phyloP scores from a whole-genome alignment of 208 protist genomes.

The Herpetomonas samuelpessoai region DNA sequence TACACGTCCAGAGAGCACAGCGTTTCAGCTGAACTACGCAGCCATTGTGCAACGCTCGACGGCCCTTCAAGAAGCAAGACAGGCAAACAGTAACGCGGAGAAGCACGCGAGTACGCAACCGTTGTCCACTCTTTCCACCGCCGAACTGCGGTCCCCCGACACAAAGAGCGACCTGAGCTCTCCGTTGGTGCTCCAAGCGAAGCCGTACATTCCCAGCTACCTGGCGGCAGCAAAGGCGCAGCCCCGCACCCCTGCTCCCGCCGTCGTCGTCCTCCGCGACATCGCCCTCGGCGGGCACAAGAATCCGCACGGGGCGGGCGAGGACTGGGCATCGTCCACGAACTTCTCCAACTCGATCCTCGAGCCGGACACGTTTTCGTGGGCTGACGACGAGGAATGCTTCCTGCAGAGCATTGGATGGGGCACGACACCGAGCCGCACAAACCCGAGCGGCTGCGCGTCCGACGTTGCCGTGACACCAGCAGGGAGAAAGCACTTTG shows the following conservation, averaged over 20 bases:
- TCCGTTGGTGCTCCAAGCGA: background rate
- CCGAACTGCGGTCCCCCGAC: no score
- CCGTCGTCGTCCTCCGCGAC: no score
- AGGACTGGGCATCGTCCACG: conserved; percentile 8
- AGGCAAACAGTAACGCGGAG: no score
- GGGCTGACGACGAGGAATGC: conserved; percentile 50
- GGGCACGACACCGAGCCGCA: conserved; percentile 3
- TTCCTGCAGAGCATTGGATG: conserved; percentile 38
- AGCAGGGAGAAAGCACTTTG: no score
- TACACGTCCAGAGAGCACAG: background rate
- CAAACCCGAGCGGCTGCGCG: background rate
- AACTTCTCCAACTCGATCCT: conserved; percentile 34
- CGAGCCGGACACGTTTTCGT: conserved; percentile 34
- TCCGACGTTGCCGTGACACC: no score
- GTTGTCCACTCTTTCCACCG: no score
- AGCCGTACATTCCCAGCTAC: conserved; percentile 25
- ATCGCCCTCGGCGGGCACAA: no score
- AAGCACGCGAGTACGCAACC: no score
- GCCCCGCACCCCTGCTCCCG: conserved; percentile 5
- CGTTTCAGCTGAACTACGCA: background rate
- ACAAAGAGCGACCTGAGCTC: no score
- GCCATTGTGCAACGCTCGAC: background rate
- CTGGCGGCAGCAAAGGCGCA: conserved; percentile 28
- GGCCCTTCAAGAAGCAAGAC: no score
- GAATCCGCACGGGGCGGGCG: background rate